Evolutionary conservation across 768 basidiomycete genomes (phyloP), one percentile per base, ranked within the genome.

Genomic region (Russula emetica): DNA sequence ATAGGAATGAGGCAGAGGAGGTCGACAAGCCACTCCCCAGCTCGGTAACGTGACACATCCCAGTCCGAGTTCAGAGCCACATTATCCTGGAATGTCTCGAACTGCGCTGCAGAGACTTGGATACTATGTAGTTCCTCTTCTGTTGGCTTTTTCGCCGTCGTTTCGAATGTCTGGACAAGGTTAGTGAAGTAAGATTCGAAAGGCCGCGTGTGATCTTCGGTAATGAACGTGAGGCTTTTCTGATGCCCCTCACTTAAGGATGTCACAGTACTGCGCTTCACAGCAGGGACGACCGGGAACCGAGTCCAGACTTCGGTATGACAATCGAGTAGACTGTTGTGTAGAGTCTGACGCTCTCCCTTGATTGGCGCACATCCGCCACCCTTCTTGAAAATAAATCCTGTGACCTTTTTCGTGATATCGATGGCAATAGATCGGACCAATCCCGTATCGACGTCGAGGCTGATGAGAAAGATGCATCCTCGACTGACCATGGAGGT

Each of bases 1-100:
- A 86, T 85, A 0, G 85, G 85, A 51, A 86, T 85, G 26, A 87
- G 73, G 62, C 85, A 87, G 2, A 87, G 66, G 13, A 86, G 71
- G n/a, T 85, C 81, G 0, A 82, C 83, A 0, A 87, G 70, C 86
- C 86, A 86, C 69, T 87, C 84, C 38, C 85, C 85, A 0, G 76
- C 75, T 18, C 75, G 74, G 62, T 80, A 80, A 6, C 67, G 67
- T 3, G 83, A 82, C 3, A 75, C 58, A 14, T 70, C 64, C 40
- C 58, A 32, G 60, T 67, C 36, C 71, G 47, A 11, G 1, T 51
- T 40, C 4, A 24, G 10, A 13, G 40, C 34, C 66, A 67, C 8
- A 28, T 22, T 30, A 62, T 36, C 38, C 32, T 62, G 11, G 58
- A 80, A 75, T 11, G 70, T 59, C 0, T 68, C 36, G 24, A 75